Evolutionary conservation across 2,329 filamentous ascomycete species (phyloP), one percentile per base, ranked within the genome.

Genomic region (Botryotinia calthae): DNA sequence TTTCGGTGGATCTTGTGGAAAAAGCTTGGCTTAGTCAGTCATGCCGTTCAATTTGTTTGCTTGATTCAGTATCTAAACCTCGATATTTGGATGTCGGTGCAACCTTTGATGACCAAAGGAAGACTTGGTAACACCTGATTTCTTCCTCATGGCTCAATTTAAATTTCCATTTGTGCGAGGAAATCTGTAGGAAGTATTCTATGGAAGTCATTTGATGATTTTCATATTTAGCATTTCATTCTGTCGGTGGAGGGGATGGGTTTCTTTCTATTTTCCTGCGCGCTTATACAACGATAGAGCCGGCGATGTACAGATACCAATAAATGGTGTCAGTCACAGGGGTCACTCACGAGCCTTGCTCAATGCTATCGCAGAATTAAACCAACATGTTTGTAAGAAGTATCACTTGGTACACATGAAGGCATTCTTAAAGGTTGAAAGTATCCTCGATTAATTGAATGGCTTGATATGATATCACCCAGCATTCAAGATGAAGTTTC

Each of bases 401-500:
- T 42, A 22, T 68, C 48, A 68, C 48, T 58, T 31, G n/a, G 25
- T n/a, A 31, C 44, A 56, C 5, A 31, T 56, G 37, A 68, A 68
- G 18, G 34, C 42, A 42, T 42, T 56, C 48, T 31, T 68, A 68
- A 68, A 25, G 48, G 10, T 18, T 31, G 8, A 6, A 44, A 6
- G 5, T 58, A 31, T 68, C 34, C 48, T 44, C 42, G 25, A 18
- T 70, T 25, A 44, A 25, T 51, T 28, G 42, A 42, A 42, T 42
- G n/a, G 25, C 37, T 56, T 58, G n/a, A 56, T 25, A n/a, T 16
- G n/a, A 68, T 40, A 56, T 68, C 28, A 42, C 10, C 34, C n/a
- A 42, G 6, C 34, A n/a, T 42, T 65, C 59, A 54, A 63, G 10
- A 71, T 71, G 69, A 71, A 65, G 37, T 54, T 65, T 42, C 59